Evolutionary conservation across 108 stramenopile genomes (phyloP), one percentile per base, ranked within the genome.

Genomic region (Cyclotella choctawhatcheeana): DNA sequence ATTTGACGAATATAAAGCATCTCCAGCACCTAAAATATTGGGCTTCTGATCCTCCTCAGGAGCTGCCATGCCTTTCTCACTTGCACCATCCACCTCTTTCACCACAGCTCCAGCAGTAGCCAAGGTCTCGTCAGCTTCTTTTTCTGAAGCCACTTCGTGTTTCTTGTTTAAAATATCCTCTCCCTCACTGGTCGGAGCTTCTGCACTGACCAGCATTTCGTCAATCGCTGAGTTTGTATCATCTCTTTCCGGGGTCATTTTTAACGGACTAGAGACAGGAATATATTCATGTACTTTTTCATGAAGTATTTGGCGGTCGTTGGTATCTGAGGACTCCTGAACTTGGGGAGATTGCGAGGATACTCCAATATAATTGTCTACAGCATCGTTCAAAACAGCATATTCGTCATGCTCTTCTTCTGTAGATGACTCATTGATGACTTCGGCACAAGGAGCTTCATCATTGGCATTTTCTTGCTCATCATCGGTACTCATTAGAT

Each of bases 291-390:
- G 18, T 4, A 65, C 73, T 30, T 29, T 33, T 20, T 64, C 53
- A 22, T 24, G 37, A 45, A 73, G 63, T 29, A 73, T 55, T 25
- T 43, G 27, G n/a, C 33, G 63, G 18, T 73, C 72, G 5, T 44
- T 27, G 2, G 31, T 6, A 34, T 21, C 44, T 34, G 34, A 30
- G 21, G 21, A 32, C 22, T n/a, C 34, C 17, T 50, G 13, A 16
- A 27, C 65, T 52, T 53, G 5, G 25, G 31, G 6, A 18, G n/a
- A 17, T 32, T 51, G 34, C 31, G 40, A 34, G 5, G 59, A 13
- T 12, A 6, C 59, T 33, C 61, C 71, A 68, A 72, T 71, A 37
- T 72, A 79, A 50, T 63, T 31, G 37, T 79, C 65, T 14, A 72
- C 78, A 10, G 44, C 50, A n/a, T 67, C 71, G 61, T 79, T 79